phyloP scores from a whole-genome alignment of 1,284 basidiomycete genomes.

The Singerocomus inundabilis region DNA sequence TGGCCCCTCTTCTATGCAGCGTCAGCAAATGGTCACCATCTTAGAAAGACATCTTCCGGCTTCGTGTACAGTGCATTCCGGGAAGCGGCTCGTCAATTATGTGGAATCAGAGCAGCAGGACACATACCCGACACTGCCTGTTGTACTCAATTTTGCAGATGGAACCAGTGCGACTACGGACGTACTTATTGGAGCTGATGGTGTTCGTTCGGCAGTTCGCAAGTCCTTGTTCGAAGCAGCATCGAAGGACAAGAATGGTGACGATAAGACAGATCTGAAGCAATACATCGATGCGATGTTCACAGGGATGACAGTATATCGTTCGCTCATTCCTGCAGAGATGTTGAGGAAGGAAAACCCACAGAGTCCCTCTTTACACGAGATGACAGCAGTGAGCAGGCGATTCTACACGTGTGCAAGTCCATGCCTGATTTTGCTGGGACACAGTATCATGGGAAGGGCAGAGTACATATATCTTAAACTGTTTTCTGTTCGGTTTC shows the following conservation, averaged over 20 bases:
- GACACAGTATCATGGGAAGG: conserved; percentile 16
- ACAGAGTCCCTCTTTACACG: conserved; percentile 3
- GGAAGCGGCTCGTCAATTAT: conserved; percentile 23
- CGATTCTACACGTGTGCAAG: not conserved
- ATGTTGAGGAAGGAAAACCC: conserved; percentile 7
- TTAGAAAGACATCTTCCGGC: conserved; percentile 21
- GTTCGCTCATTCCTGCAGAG: conserved; percentile 20
- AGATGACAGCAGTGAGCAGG: conserved; percentile 12
- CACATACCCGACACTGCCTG: not conserved
- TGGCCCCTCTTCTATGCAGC: conserved; percentile 16
- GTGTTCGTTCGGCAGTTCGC: conserved; percentile 22
- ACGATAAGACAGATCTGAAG: not conserved
- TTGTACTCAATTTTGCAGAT: conserved; percentile 19
- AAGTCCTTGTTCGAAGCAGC: conserved; percentile 20
- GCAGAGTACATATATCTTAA: conserved; percentile 7
- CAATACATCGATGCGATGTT: conserved; percentile 22
- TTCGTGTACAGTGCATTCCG: conserved; percentile 20
- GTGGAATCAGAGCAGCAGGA: conserved; percentile 1
- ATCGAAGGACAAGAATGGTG: not conserved
- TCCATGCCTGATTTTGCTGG: not conserved
- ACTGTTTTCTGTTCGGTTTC: not conserved
- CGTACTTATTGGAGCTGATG: conserved; percentile 21
- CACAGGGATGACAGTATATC: conserved; percentile 20
- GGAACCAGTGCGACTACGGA: conserved; percentile 21
- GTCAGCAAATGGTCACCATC: conserved; percentile 24